A percentile compares a stretch with the other conserved stretches of the same genome.
Conservation (phyloP, 2,329 filamentous ascomycete genomes). For the Teratosphaeria nubilosa region DNA sequence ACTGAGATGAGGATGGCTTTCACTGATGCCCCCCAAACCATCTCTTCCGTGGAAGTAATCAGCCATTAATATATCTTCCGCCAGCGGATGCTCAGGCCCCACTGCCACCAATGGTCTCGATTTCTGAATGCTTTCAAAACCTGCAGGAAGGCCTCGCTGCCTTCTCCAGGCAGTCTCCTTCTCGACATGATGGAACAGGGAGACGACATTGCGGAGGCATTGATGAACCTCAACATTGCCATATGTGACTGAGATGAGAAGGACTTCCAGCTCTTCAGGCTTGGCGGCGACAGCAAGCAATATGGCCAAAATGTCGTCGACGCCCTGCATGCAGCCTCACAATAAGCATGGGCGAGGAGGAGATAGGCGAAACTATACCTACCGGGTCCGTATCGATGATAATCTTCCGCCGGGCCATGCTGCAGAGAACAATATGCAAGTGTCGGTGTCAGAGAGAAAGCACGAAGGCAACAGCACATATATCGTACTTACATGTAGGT, state of each 20-base stretch:
- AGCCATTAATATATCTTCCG: slow-evolving; percentile 54
- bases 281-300: slow-evolving; percentile 74
- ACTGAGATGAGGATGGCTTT: slow-evolving; percentile 39
- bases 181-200: slow-evolving; percentile 84
- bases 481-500: no score
- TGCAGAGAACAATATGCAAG: not conserved
- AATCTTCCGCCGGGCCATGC: slow-evolving; percentile 49
- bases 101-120: slow-evolving; percentile 68
- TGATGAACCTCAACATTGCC: slow-evolving; percentile 84
- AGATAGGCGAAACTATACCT: slow-evolving; percentile 15
- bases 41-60: slow-evolving; percentile 35
- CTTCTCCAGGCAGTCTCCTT: slow-evolving; percentile 80
- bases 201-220: slow-evolving; percentile 79
- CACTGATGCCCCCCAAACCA: slow-evolving; percentile 39
- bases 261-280: slow-evolving; percentile 73
- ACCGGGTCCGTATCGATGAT: slow-evolving; percentile 97
- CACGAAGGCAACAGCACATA: not conserved
- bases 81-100: slow-evolving; percentile 74
- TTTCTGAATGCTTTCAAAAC: slow-evolving; percentile 62
- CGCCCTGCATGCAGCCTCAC: slow-evolving; percentile 41
- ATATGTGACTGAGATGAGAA: slow-evolving; percentile 81
- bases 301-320: slow-evolving; percentile 85
- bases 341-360: not conserved
- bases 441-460: not conserved
- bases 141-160: slow-evolving; percentile 53